These are phyloP conservation scores for Yamadazyma phyllophila DNA, from an alignment of 805 yeast genomes.

Conservation along the genomic window DNA sequence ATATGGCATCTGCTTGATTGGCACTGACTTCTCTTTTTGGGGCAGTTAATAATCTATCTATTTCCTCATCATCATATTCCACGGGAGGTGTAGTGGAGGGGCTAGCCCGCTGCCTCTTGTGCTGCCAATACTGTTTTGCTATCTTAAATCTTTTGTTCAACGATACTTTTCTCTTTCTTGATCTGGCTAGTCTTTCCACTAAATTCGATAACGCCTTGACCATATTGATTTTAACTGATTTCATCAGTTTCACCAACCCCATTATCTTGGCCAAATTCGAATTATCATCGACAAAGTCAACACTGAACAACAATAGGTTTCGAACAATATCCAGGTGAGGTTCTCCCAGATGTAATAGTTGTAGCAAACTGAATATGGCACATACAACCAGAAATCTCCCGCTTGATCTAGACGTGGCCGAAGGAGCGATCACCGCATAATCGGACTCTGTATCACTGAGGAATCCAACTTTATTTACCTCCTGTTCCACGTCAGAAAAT, in stretches of 20 bases:
- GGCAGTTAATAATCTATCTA: not conserved
- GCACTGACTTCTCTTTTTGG: not conserved
- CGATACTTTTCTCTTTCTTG: slow-evolving; percentile 8
- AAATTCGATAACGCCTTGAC: slow-evolving; percentile 19
- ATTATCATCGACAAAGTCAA: slow-evolving; percentile 18
- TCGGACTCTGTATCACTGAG: slow-evolving; percentile 19
- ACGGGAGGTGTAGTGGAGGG: not conserved
- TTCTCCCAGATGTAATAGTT: slow-evolving; percentile 17
- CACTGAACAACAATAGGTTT: slow-evolving; percentile 24
- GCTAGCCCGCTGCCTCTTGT: not conserved
- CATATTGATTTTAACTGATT: slow-evolving; percentile 17
- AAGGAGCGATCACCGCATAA: slow-evolving; percentile 5
- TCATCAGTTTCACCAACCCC: slow-evolving; percentile 19
- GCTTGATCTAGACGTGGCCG: not conserved
- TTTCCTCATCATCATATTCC: slow-evolving; percentile 7
- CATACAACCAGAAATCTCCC: slow-evolving; percentile 5
- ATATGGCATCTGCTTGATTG: not conserved
- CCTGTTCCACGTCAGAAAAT: slow-evolving; percentile 22
- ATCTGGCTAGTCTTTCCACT: slow-evolving; percentile 21
- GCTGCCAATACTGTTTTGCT: not conserved
- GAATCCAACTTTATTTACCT: not conserved
- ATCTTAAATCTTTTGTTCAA: not conserved
- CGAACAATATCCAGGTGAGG: slow-evolving; percentile 24
- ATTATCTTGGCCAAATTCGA: slow-evolving; percentile 17
- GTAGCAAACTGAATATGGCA: not conserved